Conservation (phyloP, 208 protist species). For the Leishmania tarentolae region DNA sequence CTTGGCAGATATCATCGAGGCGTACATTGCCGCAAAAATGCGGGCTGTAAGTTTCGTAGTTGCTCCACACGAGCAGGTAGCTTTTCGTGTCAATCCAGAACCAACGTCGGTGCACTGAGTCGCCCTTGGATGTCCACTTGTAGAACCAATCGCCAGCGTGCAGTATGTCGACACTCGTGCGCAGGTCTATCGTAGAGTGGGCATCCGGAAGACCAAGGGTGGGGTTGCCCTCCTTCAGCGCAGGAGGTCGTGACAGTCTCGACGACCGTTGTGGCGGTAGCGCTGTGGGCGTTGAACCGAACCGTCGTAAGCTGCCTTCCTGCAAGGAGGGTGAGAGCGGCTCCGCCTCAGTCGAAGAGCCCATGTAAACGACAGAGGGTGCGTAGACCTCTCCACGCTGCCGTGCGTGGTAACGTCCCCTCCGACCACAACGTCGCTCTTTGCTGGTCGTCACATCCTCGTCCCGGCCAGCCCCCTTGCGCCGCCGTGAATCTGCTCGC, state of each 20-base stretch:
- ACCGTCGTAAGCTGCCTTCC: slow-evolving; percentile 6
- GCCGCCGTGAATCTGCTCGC: slow-evolving; percentile 2
- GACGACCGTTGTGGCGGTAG: slow-evolving; percentile 8
- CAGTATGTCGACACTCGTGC: slow-evolving; percentile 67
- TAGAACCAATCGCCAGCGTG: slow-evolving; percentile 83
- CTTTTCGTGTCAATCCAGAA: slow-evolving; percentile 80
- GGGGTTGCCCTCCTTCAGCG: slow-evolving; percentile 16
- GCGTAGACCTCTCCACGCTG: slow-evolving; percentile 18
- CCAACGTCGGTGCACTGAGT: slow-evolving; percentile 60
- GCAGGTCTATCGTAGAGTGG: slow-evolving; percentile 66
- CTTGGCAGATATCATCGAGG: slow-evolving; percentile 68
- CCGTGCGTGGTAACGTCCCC: not conserved
- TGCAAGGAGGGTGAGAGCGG: slow-evolving; percentile 18
- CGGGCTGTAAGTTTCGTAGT: slow-evolving; percentile 56
- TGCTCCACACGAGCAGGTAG: slow-evolving; percentile 79
- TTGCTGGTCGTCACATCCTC: not conserved
- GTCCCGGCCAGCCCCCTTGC: not conserved
- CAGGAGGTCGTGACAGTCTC: not conserved
- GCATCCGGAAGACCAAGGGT: slow-evolving; percentile 43
- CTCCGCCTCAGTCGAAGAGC: not conserved
- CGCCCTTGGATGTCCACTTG: slow-evolving; percentile 70
- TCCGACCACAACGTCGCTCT: not conserved
- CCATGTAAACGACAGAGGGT: slow-evolving; percentile 31
- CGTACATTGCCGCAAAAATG: slow-evolving; percentile 59
- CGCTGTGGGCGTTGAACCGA: not conserved